phyloP scores from a whole-genome alignment of 768 basidiomycete genomes.

The Auriculariales sp. region DNA sequence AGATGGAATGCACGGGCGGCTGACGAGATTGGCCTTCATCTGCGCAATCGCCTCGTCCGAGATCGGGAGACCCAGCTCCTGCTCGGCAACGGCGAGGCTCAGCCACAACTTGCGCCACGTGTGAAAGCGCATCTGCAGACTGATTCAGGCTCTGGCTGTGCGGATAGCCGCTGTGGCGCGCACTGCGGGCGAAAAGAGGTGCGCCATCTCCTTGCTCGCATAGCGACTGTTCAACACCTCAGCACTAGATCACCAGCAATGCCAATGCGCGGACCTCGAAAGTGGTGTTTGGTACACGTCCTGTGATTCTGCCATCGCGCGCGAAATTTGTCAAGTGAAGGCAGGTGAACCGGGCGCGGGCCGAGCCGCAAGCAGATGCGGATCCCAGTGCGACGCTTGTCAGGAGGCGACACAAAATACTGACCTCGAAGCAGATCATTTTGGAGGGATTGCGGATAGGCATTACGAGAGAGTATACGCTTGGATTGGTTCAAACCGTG shows the following conservation, averaged over 20 bases:
- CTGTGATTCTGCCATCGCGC: conserved; percentile 1
- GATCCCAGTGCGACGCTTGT: too few species aligned
- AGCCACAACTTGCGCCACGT: conserved; percentile 96
- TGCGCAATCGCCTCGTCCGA: conserved; percentile 82
- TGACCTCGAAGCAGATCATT: too few species aligned
- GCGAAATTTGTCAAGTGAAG: too few species aligned
- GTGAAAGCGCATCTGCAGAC: conserved; percentile 69
- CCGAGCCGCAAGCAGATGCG: too few species aligned
- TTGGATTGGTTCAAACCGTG: too few species aligned
- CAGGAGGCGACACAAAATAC: too few species aligned
- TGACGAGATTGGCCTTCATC: conserved; percentile 88
- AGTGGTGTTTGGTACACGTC: conserved; percentile 70
- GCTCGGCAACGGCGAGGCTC: conserved; percentile 90
- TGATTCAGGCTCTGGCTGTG: background rate
- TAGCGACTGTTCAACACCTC: conserved; percentile 60
- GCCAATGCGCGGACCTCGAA: conserved; percentile 62
- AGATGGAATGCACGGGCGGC: background rate
- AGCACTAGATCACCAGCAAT: too few species aligned
- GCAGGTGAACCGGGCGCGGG: too few species aligned
- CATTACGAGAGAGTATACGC: too few species aligned
- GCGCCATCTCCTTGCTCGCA: conserved; percentile 98
- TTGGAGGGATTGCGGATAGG: too few species aligned
- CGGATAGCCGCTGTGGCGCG: conserved; percentile 14
- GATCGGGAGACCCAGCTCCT: conserved; percentile 85
- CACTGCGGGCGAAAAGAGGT: conserved; percentile 89